These are phyloP conservation scores for Cryomyces minteri DNA, from an alignment of 495 filamentous ascomycete genomes.

Conservation along the genomic window DNA sequence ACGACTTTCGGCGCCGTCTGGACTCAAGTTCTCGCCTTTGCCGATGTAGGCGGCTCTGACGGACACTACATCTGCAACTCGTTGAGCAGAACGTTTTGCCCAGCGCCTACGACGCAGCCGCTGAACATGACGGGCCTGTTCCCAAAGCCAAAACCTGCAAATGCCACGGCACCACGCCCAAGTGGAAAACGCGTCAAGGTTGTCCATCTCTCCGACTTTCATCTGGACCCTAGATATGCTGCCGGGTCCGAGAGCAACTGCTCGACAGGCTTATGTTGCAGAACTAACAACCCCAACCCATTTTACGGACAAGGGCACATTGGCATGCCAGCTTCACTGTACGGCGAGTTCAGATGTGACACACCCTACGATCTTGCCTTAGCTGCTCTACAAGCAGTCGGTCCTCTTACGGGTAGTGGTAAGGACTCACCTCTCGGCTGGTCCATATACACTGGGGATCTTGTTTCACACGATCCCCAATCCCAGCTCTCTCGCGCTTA, in stretches of 20 bases:
- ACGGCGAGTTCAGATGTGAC: conserved; percentile 36
- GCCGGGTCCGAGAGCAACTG: conserved; percentile 39
- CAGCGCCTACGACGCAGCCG: conserved; percentile 23
- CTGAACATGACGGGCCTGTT: conserved; percentile 28
- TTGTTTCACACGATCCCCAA: conserved; percentile 33
- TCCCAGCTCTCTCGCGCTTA: conserved; percentile 28
- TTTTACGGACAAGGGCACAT: conserved; percentile 14
- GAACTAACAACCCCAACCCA: conserved; percentile 24
- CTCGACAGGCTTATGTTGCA: conserved; percentile 32
- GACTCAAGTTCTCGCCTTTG: conserved; percentile 36
- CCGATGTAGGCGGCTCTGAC: conserved; percentile 35
- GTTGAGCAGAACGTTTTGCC: conserved; percentile 28
- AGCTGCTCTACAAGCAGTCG: conserved; percentile 37
- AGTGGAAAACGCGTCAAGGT: conserved; percentile 38
- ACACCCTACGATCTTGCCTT: conserved; percentile 39
- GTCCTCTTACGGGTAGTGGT: conserved; percentile 34
- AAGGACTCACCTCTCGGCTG: conserved; percentile 25
- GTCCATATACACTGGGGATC: conserved; percentile 36
- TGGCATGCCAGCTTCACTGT: conserved; percentile 29
- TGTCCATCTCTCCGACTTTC: conserved; percentile 40
- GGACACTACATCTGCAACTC: conserved; percentile 39
- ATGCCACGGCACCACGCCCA: conserved; percentile 22
- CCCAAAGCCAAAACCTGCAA: conserved; percentile 34
- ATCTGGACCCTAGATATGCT: conserved; percentile 38
- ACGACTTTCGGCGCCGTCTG: conserved; percentile 32